Base-by-base conservation (phyloP, 2,329 filamentous ascomycete species). In the Fusarium sp. region DNA sequence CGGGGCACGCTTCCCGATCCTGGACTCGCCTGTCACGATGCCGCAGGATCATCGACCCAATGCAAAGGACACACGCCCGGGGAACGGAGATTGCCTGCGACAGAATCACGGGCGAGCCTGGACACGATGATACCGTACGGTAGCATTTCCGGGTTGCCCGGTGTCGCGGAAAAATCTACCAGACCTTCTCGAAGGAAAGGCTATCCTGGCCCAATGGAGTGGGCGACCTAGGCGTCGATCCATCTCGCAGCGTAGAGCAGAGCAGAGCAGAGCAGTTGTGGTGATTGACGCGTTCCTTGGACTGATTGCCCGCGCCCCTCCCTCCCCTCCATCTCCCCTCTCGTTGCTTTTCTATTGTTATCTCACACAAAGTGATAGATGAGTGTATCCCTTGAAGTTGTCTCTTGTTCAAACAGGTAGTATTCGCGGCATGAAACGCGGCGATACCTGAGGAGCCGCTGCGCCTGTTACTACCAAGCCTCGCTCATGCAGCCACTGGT, bases 191-290 rank as follows among this genome's bases (percentile, higher is more conserved):
- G 73, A 75, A 75, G 73, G 61, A 67, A 54, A 73, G 67, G 67
- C 47, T 61, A 73, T 67, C 73, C 70, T 60, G 62, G 65, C 68
- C 71, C 73, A 73, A 61, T 51, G 56, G 58, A 64, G 56, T 42
- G 70, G 73, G 61, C 25, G 71, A 74, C 69, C 73, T 74, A 62
- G 72, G 54, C 65, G 74, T 75, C 72, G 74, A 75, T 75, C 73
- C 53, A 64, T 71, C 62, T 67, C 59, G 65, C 57, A 71, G 59
- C 24, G 49, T 18, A 57, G 44, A 30, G 16, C 20, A 57, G 44
- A 30, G 16, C 64, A 34, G 16, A 34, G 32, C 32, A 37, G 32
- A 37, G 34, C 34, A 61, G 57, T 34, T 47, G 52, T 51, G 57
- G 60, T 57, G 57, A 55, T 60, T 49, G 49, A 30, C 54, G 24